These are phyloP conservation scores for Mycosphaerella sp. DNA, from an alignment of 2,329 filamentous ascomycete genomes.

Conservation along the genomic window DNA sequence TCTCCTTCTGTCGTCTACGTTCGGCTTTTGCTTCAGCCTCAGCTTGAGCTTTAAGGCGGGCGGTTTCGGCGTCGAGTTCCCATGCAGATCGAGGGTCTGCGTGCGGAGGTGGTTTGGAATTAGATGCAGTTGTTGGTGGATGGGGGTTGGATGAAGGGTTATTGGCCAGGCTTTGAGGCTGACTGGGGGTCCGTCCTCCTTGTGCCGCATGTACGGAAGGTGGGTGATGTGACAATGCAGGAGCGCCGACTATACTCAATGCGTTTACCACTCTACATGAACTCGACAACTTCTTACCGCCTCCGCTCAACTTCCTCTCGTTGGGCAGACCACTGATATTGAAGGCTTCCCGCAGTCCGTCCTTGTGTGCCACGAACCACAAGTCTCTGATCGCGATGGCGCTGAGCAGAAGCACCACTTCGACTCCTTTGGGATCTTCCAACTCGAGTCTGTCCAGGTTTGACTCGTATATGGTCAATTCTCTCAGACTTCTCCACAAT, in stretches of 20 bases:
- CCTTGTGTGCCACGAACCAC: conserved; percentile 43
- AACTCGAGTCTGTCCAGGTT: conserved; percentile 86
- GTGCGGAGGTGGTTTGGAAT: conserved; percentile 28
- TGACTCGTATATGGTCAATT: conserved; percentile 86
- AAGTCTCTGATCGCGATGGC: conserved; percentile 57
- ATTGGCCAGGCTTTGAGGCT: not conserved
- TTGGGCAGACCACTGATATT: conserved; percentile 54
- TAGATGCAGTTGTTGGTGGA: conserved; percentile 17
- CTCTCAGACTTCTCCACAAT: conserved; percentile 67
- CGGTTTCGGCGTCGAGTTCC: conserved; percentile 48
- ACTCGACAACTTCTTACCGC: conserved; percentile 25
- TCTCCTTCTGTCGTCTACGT: conserved; percentile 47
- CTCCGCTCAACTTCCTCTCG: conserved; percentile 25
- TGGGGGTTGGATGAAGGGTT: conserved; percentile 2
- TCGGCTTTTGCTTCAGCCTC: conserved; percentile 45
- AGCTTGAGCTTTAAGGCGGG: conserved; percentile 39
- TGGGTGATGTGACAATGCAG: conserved; percentile 18
- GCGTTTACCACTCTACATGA: conserved; percentile 17
- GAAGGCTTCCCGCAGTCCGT: conserved; percentile 66
- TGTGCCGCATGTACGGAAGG: conserved; percentile 9
- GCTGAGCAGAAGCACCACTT: conserved; percentile 65
- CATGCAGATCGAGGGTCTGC: conserved; percentile 48
- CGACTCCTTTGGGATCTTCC: conserved; percentile 88
- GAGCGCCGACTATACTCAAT: conserved; percentile 17
- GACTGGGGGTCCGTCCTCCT: not conserved